Conservation (phyloP, 2,329 filamentous ascomycete genomes). For the Pyricularia grisea region DNA sequence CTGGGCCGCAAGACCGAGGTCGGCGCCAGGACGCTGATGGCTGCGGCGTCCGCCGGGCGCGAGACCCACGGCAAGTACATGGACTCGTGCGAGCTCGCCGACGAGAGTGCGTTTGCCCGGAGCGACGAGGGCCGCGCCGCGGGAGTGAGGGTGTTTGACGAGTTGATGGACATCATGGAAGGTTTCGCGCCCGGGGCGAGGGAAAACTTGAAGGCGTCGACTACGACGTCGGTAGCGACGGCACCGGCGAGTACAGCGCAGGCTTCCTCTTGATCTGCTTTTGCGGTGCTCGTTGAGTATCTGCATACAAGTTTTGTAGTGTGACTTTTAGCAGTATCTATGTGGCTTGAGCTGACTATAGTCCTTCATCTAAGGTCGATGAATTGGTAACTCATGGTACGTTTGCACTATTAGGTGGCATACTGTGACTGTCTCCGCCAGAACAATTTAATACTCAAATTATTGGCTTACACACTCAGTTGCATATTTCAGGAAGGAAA, state of each 20-base stretch:
- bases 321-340: neutral
- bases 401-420: neutral
- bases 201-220: conserved; percentile 8
- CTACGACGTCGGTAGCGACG: neutral
- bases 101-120: conserved; percentile 21
- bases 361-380: neutral
- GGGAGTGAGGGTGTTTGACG: conserved; percentile 28
- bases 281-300: neutral
- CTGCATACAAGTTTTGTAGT: neutral
- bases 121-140: conserved; percentile 25
- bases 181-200: conserved; percentile 28
- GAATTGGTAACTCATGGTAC: neutral
- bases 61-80: conserved; percentile 32
- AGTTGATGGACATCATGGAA: conserved; percentile 32
- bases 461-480: neutral
- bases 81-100: conserved; percentile 19
- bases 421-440: neutral
- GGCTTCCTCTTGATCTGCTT: neutral
- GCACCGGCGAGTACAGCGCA: neutral
- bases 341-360: neutral
- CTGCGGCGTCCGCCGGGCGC: conserved; percentile 24
- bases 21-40: conserved; percentile 28
- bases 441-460: neutral
- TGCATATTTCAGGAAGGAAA: too few relatives aligned
- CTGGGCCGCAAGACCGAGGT: conserved; percentile 27